These are phyloP conservation scores for Jimgerdemannia lactiflua DNA, from an alignment of 192 early-diverging fungal genomes.

Conservation along the genomic window DNA sequence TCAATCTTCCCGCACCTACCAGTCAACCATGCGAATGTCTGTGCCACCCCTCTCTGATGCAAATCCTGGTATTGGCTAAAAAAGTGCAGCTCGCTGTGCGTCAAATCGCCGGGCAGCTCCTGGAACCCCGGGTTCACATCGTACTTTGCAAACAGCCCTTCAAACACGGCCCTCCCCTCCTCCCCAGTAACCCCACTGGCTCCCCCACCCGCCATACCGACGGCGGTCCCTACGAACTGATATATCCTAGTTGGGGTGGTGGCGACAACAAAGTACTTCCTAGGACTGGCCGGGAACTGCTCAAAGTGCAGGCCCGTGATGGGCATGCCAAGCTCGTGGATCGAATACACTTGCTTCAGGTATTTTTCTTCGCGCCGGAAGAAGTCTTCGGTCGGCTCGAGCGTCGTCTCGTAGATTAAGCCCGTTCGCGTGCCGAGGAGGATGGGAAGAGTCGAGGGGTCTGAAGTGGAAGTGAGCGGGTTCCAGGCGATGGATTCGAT, in stretches of 20 bases:
- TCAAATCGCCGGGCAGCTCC: conserved; percentile 53
- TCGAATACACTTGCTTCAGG: conserved; percentile 66
- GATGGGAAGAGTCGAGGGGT: conserved; percentile 74
- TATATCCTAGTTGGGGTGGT: conserved; percentile 88
- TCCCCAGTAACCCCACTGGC: conserved; percentile 40
- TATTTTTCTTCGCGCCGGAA: conserved; percentile 84
- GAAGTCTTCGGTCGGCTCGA: conserved; percentile 83
- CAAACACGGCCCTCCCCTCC: conserved; percentile 70
- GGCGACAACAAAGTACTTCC: conserved; percentile 77
- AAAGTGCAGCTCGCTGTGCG: conserved; percentile 61
- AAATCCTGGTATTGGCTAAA: conserved; percentile 67
- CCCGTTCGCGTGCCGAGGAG: conserved; percentile 87
- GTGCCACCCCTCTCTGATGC: conserved; percentile 61
- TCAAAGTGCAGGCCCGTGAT: conserved; percentile 83
- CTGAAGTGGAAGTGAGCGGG: conserved; percentile 40
- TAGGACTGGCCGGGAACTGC: conserved; percentile 68
- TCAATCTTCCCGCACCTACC: conserved; percentile 27
- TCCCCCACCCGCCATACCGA: conserved; percentile 4
- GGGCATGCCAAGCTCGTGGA: conserved; percentile 65
- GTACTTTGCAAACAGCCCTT: conserved; percentile 67
- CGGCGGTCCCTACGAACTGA: conserved; percentile 75
- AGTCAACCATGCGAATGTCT: conserved; percentile 92
- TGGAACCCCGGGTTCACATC: conserved; percentile 58
- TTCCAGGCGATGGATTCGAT: conserved; percentile 95
- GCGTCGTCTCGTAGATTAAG: conserved; percentile 84